Evolutionary conservation across 164 flowering plant genomes (phyloP), one percentile per base, ranked within the genome.

Genomic region (Vitis rupestris): DNA sequence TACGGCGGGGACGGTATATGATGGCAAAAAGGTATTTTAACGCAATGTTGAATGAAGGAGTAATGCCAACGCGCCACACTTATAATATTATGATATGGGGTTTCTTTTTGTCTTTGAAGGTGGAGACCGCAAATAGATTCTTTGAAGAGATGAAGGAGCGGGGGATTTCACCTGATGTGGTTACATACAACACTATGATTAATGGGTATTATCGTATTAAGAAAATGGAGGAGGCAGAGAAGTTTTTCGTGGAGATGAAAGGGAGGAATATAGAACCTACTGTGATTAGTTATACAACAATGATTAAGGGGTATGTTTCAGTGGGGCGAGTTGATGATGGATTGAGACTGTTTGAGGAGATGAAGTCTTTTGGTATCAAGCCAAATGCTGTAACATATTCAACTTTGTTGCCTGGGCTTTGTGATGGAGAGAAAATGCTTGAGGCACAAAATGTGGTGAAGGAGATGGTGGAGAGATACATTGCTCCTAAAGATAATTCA

Each of bases 21-120:
- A 95, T 93, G 99, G 94, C 97, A 0, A 95, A 90, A 59, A 75
- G 98, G 78, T 86, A 85, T 58, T 95, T 84, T 67, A 95, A 95
- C 74, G 82, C 79, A 47, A 95, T 95, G 99, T 64, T 90, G 82
- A 75, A 67, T 44, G 94, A 91, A 49, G 98, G 95, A 37, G 83
- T 95, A 7, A 74, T 75, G 71, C 98, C 99, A 0, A 91, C 93
- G 15, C 53, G 76, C 44, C 90, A 88, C 61, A 95, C 97, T 1
- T 95, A 81, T 64, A 95, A 91, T 81, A 19, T 89, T 11, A 68
- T 95, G 88, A 72, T 95, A 12, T 91, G 98, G 96, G 99, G 99
- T 8, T 88, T 90, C 80, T 88, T 89, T 66, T 77, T 91, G 50
- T 90, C 92, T 0, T 64, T 78, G 77, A 91, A 74, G 76, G 84